These are phyloP conservation scores for Eruca vesicaria DNA, from an alignment of 441 rosid genomes.

Conservation along the genomic window DNA sequence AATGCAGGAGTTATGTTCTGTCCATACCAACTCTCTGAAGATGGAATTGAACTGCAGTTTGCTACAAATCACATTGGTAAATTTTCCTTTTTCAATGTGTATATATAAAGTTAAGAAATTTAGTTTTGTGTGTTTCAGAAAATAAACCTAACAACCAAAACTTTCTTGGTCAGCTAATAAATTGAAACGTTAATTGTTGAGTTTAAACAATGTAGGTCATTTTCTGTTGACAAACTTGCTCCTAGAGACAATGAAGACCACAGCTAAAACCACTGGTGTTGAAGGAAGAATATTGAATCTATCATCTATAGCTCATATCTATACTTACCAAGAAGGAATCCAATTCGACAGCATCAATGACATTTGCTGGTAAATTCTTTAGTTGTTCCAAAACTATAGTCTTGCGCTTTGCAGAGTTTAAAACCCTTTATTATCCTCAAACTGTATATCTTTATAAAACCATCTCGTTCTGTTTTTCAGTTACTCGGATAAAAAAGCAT, in stretches of 20 bases:
- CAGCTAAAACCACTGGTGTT: constrained; percentile 60
- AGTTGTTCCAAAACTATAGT: not conserved
- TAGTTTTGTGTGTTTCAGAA: not conserved
- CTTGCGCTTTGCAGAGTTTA: not conserved
- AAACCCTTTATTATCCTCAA: not conserved
- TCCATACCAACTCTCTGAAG: constrained; percentile 75
- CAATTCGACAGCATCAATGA: constrained; percentile 60
- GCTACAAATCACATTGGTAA: constrained; percentile 87
- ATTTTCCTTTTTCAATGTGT: not conserved
- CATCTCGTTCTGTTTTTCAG: constrained; percentile 34
- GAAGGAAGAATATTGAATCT: constrained; percentile 91
- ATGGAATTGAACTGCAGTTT: constrained; percentile 76
- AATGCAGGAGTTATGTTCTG: constrained; percentile 97
- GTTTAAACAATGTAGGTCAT: constrained; percentile 54
- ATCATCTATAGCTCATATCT: constrained; percentile 80
- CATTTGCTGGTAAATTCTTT: constrained; percentile 38
- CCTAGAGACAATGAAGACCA: constrained; percentile 72
- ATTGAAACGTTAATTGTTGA: not conserved
- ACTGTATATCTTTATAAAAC: not conserved
- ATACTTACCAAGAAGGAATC: constrained; percentile 64
- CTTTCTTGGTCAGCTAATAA: not conserved
- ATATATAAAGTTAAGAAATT: not conserved
- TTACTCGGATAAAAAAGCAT: constrained; percentile 81
- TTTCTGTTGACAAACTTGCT: constrained; percentile 84
- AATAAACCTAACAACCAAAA: not conserved